A percentile compares a stretch with the other conserved stretches of the same genome.
Conservation (phyloP, 768 basidiomycete genomes). For the Boletus edulis region DNA sequence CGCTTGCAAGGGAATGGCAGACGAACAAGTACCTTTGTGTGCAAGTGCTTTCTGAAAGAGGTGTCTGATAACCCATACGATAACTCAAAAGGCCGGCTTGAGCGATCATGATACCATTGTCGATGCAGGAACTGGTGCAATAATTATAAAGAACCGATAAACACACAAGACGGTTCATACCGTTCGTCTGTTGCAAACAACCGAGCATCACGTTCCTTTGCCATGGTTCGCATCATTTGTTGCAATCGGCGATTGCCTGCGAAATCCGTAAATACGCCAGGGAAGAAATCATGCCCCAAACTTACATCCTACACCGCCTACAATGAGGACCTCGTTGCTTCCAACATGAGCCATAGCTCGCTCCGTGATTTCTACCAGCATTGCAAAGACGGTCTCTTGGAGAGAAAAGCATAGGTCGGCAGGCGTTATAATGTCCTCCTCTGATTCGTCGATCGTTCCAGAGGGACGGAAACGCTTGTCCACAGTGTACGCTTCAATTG, state of each 20-base stretch:
- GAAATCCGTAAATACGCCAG: not conserved
- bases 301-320: constrained; percentile 99
- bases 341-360: constrained; percentile 99
- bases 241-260: constrained; percentile 90
- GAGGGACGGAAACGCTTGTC: constrained; percentile 80
- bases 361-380: constrained; percentile 99
- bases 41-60: constrained; percentile 76
- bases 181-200: constrained; percentile 97
- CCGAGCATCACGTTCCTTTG: constrained; percentile 78
- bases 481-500: constrained; percentile 80
- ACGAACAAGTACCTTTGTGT: constrained; percentile 71
- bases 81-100: constrained; percentile 92
- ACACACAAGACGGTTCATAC: constrained; percentile 38
- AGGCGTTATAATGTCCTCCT: constrained; percentile 79
- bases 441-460: constrained; percentile 32
- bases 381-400: constrained; percentile 95
- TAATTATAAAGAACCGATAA: not conserved
- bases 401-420: constrained; percentile 97
- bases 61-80: constrained; percentile 85
- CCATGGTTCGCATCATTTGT: constrained; percentile 99
- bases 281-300: constrained; percentile 11
- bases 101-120: constrained; percentile 99
- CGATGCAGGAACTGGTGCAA: constrained; percentile 89
- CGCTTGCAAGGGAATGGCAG: not conserved
- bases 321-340: constrained; percentile 93